Base-by-base conservation (phyloP, 495 filamentous ascomycete genomes). In the Aspergillus bridgeri region DNA sequence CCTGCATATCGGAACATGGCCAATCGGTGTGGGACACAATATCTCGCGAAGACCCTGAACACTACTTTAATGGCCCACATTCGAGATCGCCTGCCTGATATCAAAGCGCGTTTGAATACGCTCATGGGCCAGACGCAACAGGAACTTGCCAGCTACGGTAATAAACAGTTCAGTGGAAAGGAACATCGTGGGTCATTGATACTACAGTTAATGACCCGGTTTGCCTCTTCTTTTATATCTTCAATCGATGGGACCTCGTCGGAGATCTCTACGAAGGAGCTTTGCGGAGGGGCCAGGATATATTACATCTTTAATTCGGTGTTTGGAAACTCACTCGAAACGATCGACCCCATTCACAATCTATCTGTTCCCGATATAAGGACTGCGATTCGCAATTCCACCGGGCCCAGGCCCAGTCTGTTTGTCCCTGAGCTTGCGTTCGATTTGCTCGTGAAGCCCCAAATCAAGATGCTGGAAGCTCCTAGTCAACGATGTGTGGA, bases 241-340 rank as follows among this genome's bases (percentile, higher is more conserved):
- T 97, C 94, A 9, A 99, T 99, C 63, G 94, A 99, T 67, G 94
- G 94, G 69, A 98, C 94, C 18, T 96, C 92, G 0, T 95, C 92
- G 21, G 95, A 99, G 66, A 98, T 99, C 58, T 97, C 95, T 7
- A 99, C 94, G 6, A 98, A 98, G 71, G 94, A 99, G 66, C 86
- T 99, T 4, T 96, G 94, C 65, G 94, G 94, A 62, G 94, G 94
- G 57, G 94, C 94, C 18, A 84, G 94, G 22, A 97, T 99, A 59
- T 99, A 99, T 74, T 99, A 99, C 72, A 98, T 99, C 52, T 99
- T 99, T 79, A 99, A 99, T 72, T 96, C 93, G 42, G 95, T 99
- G 15, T 99, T 98, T 72, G 95, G 94, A 48, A 96, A 95, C 72
- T 96, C 93, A 9, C 76, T 99, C 22, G 95, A 98, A 70, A 88